Conservation (phyloP, 208 protist species). For the Acanthamoeba sp. region DNA sequence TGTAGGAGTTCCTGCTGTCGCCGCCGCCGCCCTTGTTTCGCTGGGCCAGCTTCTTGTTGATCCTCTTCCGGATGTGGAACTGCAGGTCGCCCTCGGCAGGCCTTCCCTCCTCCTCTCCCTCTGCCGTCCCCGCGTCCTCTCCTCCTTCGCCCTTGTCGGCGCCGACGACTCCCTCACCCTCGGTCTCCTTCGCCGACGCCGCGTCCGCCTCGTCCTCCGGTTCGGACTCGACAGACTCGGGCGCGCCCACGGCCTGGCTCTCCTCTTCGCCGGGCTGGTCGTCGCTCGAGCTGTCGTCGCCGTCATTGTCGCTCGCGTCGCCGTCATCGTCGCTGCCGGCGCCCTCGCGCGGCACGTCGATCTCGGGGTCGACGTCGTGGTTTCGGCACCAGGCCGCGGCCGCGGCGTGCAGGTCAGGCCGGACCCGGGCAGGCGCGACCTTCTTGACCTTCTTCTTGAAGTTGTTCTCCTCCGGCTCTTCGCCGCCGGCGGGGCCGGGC, state of each 20-base stretch:
- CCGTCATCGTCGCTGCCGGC: constrained; percentile 23
- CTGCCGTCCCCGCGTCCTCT: neutral
- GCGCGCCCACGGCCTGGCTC: too few relatives aligned
- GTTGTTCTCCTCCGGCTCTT: constrained; percentile 4
- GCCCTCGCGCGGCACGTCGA: neutral
- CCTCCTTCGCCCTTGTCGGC: neutral
- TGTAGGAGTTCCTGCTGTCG: constrained; percentile 50
- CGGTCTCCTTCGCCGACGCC: neutral
- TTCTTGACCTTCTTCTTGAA: neutral
- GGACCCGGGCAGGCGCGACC: neutral
- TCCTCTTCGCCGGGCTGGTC: neutral
- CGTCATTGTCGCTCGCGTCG: neutral
- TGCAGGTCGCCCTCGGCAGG: neutral
- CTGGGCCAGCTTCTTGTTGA: constrained; percentile 57
- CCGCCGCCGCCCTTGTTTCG: neutral
- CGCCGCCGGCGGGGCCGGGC: too few relatives aligned
- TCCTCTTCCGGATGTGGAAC: neutral
- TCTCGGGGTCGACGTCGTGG: neutral
- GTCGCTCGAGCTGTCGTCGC: neutral
- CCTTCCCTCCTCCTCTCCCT: neutral
- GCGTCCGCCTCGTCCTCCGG: neutral
- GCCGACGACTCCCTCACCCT: constrained; percentile 15
- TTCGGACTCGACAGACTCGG: neutral
- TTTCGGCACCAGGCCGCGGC: constrained; percentile 6
- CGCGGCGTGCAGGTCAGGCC: neutral